Evolutionary conservation across 106 monocot species (phyloP).

Genomic region (Platanthera guangdongensis): DNA sequence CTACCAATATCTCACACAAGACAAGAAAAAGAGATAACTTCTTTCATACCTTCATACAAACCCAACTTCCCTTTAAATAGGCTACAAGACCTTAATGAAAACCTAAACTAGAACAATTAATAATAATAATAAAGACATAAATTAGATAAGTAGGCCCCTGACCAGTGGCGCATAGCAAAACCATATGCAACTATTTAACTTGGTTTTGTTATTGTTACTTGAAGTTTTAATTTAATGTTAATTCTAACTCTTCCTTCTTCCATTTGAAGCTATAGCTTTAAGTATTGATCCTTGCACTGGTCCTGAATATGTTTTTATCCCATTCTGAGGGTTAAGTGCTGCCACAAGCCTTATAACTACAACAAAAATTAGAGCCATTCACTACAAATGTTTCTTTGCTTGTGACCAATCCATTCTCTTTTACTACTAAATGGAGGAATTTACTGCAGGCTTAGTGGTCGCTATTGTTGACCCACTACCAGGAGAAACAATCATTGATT

Average conservation of each 20-base stretch:
- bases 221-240: not conserved
- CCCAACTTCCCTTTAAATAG: too few relatives aligned
- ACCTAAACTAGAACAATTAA: too few relatives aligned
- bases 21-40: too few relatives aligned
- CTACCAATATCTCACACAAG: too few relatives aligned
- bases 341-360: not conserved
- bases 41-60: too few relatives aligned
- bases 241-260: not conserved
- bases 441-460: slow-evolving; percentile 74
- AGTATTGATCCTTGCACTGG: not conserved
- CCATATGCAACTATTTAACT: too few relatives aligned
- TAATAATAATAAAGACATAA: too few relatives aligned
- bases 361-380: not conserved
- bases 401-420: not conserved
- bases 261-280: not conserved
- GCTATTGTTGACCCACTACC: slow-evolving; percentile 77
- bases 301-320: not conserved
- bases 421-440: slow-evolving; percentile 4
- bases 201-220: too few relatives aligned
- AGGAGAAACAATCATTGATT: slow-evolving; percentile 82
- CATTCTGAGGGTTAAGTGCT: not conserved
- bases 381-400: not conserved
- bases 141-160: too few relatives aligned
- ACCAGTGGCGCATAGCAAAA: too few relatives aligned
- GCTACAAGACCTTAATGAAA: too few relatives aligned